Evolutionary conservation across 345 rosid genomes (phyloP), one percentile per base, ranked within the genome.

Genomic region (Ailanthus altissimus): DNA sequence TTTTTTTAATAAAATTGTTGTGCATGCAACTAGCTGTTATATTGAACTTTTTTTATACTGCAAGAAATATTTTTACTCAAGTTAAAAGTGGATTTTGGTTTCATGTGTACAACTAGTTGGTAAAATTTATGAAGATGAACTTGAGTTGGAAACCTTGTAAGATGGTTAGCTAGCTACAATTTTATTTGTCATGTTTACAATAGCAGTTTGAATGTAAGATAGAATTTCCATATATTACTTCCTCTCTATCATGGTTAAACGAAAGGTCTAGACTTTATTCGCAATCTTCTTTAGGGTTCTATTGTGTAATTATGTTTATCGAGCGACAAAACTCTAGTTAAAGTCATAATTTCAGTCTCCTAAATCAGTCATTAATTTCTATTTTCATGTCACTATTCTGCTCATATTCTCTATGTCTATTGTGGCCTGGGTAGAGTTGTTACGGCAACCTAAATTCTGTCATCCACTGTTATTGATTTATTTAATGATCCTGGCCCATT

Each of bases 81-180:
- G 36, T 64, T 67, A 66, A n/a, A n/a, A 46, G 9, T 73, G 40
- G 65, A 25, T 47, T 82, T 70, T 54, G 43, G 15, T 79, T 80
- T 83, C 70, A 23, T 73, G 43, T 76, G 78, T 84, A 74, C 93
- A 95, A 97, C 83, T 83, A 67, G 96, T 90, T 77, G 81, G 91
- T 72, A 89, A 70, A 83, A 69, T 92, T 75, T 95, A 89, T 74
- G 80, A 88, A 78, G 96, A 95, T 83, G 99, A 93, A 70, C 77
- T 81, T 15, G 93, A 92, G 85, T 81, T 95, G 83, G 99, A 95
- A 81, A 81, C 88, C 25, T 32, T 32, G 38, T 32, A 32, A 32
- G 38, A 32, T 32, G 3, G 38, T 32, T 32, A 32, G 38, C 3
- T n/a, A n/a, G n/a, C n/a, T 32, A 32, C 38, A 32, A 1, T 32